phyloP scores from a whole-genome alignment of 176 grass and related monocot genomes.

The Cenchrus fungigraminus region DNA sequence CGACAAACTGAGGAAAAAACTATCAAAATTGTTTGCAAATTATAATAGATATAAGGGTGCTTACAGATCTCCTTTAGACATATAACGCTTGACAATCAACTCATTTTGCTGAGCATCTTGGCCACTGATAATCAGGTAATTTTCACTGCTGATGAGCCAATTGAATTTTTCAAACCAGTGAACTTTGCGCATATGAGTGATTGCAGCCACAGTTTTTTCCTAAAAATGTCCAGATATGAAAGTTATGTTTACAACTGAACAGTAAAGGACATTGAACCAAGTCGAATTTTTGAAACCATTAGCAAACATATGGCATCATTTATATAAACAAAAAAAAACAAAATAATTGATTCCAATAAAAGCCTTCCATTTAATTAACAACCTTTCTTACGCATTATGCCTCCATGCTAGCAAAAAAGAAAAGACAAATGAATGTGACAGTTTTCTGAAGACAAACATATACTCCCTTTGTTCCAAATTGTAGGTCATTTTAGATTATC shows the following conservation, averaged over 20 bases:
- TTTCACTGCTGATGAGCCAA: constrained; percentile 99
- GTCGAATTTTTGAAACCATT: constrained; percentile 7
- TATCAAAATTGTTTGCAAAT: constrained; percentile 17
- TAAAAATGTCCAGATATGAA: constrained; percentile 50
- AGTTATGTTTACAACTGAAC: neutral
- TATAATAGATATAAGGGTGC: constrained; percentile 17
- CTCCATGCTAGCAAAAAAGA: constrained; percentile 14
- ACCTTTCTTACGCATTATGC: constrained; percentile 5
- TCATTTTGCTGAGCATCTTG: constrained; percentile 97
- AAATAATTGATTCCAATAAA: constrained; percentile 18
- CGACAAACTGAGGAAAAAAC: neutral
- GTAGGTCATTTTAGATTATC: no score
- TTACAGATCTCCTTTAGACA: constrained; percentile 99
- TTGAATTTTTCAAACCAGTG: constrained; percentile 99
- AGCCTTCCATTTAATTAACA: neutral
- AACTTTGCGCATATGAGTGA: constrained; percentile 98
- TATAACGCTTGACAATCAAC: constrained; percentile 93
- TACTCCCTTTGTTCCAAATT: no score
- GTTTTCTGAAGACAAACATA: neutral
- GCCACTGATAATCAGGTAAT: constrained; percentile 93
- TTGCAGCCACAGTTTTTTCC: constrained; percentile 96
- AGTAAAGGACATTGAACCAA: neutral
- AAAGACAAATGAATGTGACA: constrained; percentile 10
- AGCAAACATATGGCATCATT: neutral
- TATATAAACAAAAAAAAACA: neutral